Conservation (phyloP, 148 eudicot species). For the Nepenthes gracilis region DNA sequence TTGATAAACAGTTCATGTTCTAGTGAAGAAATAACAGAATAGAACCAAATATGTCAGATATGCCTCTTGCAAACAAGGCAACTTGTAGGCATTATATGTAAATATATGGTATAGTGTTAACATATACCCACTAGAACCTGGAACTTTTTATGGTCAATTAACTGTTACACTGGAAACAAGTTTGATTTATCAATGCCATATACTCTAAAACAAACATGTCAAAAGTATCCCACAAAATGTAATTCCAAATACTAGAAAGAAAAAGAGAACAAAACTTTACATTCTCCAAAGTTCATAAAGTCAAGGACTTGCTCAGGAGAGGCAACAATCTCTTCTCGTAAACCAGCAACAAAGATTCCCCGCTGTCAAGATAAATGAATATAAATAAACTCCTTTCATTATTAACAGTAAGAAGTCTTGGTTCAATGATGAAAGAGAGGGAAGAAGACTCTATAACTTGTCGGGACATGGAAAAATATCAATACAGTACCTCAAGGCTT, state of each 20-base stretch:
- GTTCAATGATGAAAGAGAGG: not conserved
- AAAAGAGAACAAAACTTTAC: conserved; percentile 26
- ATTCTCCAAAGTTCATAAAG: conserved; percentile 88
- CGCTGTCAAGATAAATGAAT: conserved; percentile 33
- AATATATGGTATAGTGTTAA: too few species aligned
- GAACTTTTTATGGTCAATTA: too few species aligned
- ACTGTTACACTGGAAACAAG: too few species aligned
- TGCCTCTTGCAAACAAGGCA: too few species aligned
- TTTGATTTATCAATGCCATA: too few species aligned
- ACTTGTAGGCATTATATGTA: too few species aligned
- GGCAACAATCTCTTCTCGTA: conserved; percentile 93
- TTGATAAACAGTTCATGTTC: too few species aligned
- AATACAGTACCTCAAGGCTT: conserved; percentile 58
- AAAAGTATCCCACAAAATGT: too few species aligned
- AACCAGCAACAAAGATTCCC: conserved; percentile 93
- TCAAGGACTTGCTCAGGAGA: conserved; percentile 89
- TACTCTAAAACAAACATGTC: too few species aligned
- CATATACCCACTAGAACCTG: too few species aligned
- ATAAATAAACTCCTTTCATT: conserved; percentile 1
- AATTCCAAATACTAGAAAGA: not conserved
- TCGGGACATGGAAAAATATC: not conserved
- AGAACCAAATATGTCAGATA: too few species aligned
- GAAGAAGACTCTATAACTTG: not conserved
- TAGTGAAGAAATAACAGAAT: too few species aligned
- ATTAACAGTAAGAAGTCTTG: not conserved